Percentiles rank a stretch among this genome's conserved stretches.
Evolutionary conservation across 257 asterid species (phyloP).

Genomic region (Solanum gandarillasii): DNA sequence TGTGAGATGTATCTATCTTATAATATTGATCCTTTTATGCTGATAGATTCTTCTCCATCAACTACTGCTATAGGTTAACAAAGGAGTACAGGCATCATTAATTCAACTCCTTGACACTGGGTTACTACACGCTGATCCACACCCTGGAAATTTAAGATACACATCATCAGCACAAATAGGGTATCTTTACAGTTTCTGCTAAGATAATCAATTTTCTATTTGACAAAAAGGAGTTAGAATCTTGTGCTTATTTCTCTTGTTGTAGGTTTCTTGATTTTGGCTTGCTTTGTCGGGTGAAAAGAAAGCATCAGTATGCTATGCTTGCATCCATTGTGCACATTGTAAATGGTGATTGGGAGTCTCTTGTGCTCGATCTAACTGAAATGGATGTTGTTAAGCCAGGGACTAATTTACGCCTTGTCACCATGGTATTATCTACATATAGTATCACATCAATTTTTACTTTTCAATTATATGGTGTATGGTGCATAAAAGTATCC

Average conservation of each 20-base stretch:
- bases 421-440: constrained; percentile 62
- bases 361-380: constrained; percentile 70
- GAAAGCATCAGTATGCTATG: constrained; percentile 92
- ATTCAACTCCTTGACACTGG: constrained; percentile 98
- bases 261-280: constrained; percentile 95
- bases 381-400: constrained; percentile 84
- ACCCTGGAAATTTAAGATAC: constrained; percentile 88
- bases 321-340: constrained; percentile 80
- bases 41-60: constrained; percentile 6
- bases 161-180: constrained; percentile 70
- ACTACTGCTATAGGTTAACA: constrained; percentile 49
- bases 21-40: not conserved
- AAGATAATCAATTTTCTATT: not conserved
- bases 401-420: constrained; percentile 65
- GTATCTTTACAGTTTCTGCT: constrained; percentile 27
- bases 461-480: constrained; percentile 2
- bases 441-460: not conserved
- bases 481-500: not conserved
- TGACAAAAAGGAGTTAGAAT: constrained; percentile 1
- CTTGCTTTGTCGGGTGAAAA: constrained; percentile 92
- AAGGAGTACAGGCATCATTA: constrained; percentile 89
- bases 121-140: constrained; percentile 92
- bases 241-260: constrained; percentile 2
- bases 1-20: not conserved
- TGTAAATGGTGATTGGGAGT: constrained; percentile 90